Conservation (phyloP, 192 early-diverging fungal species). For the Obelidium mucronatum region DNA sequence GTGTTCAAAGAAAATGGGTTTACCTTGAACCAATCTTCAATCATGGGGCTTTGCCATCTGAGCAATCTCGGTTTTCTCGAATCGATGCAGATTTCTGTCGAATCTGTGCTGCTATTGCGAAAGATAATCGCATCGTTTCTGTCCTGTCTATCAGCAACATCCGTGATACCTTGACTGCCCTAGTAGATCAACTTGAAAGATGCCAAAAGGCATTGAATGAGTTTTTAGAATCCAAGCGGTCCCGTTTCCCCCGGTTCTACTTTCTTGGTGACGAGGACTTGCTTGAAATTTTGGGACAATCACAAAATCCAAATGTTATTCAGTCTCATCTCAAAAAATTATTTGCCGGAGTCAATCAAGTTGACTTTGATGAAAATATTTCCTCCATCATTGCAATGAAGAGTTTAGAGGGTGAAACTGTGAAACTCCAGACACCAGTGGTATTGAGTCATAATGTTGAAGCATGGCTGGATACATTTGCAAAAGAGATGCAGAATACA, state of each 20-base stretch:
- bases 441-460: conserved; percentile 61
- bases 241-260: conserved; percentile 63
- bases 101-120: conserved; percentile 49
- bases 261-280: conserved; percentile 69
- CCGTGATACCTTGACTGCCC: conserved; percentile 46
- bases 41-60: conserved; percentile 58
- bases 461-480: conserved; percentile 59
- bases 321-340: conserved; percentile 67
- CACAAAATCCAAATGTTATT: conserved; percentile 66
- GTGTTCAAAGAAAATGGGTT: conserved; percentile 63
- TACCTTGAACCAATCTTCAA: conserved; percentile 70
- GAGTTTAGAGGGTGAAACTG: conserved; percentile 61
- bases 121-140: conserved; percentile 54
- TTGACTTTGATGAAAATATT: conserved; percentile 52
- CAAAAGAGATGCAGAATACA: conserved; percentile 59
- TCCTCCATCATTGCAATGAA: conserved; percentile 57
- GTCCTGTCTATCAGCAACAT: conserved; percentile 49
- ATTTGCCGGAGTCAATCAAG: conserved; percentile 65
- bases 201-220: conserved; percentile 70
- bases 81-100: conserved; percentile 61
- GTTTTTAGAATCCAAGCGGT: conserved; percentile 62
- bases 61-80: conserved; percentile 55
- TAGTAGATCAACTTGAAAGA: conserved; percentile 64
- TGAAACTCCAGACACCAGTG: conserved; percentile 51
- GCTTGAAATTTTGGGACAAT: conserved; percentile 65